These are phyloP conservation scores for Zasmidium cellare DNA, from an alignment of 2,329 filamentous ascomycete species.

Conservation along the genomic window DNA sequence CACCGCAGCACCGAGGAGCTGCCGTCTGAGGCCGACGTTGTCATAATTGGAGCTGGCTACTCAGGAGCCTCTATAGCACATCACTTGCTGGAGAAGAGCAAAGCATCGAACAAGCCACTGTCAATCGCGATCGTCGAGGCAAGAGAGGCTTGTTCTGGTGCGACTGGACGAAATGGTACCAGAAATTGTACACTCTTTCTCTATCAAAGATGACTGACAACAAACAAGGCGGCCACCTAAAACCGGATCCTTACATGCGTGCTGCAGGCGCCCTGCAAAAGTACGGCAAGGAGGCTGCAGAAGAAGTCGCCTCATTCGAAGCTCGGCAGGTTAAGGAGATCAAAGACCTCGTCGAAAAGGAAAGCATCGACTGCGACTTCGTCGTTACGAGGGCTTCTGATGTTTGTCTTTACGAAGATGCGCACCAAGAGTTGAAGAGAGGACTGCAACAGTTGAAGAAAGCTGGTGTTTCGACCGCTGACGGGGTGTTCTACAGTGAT, in stretches of 20 bases:
- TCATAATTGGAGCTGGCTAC: constrained; percentile 30
- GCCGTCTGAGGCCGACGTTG: constrained; percentile 26
- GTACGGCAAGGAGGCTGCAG: constrained; percentile 33
- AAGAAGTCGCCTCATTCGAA: constrained; percentile 36
- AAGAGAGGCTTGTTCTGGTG: constrained; percentile 28
- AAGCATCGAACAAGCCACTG: background rate
- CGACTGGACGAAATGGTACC: constrained; percentile 31
- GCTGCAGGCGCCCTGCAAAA: constrained; percentile 24
- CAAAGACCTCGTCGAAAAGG: constrained; percentile 39
- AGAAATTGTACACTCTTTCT: background rate
- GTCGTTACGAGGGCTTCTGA: constrained; percentile 43
- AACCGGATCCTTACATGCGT: constrained; percentile 37
- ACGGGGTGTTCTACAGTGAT: constrained; percentile 33
- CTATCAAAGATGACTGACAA: background rate
- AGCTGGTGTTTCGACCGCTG: constrained; percentile 29
- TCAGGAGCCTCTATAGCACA: constrained; percentile 27
- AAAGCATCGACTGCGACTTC: constrained; percentile 48
- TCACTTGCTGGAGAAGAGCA: constrained; percentile 24
- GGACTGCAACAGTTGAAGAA: constrained; percentile 34
- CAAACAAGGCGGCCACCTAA: constrained; percentile 32
- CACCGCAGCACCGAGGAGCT: constrained; percentile 65
- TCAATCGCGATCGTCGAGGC: constrained; percentile 30
- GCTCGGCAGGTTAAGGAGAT: constrained; percentile 35
- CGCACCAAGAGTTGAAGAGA: constrained; percentile 26
- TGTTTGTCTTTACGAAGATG: constrained; percentile 36